A percentile compares a stretch with the other conserved stretches of the same genome.
phyloP scores from a whole-genome alignment of 805 yeast genomes.

The Candida railenensis region DNA sequence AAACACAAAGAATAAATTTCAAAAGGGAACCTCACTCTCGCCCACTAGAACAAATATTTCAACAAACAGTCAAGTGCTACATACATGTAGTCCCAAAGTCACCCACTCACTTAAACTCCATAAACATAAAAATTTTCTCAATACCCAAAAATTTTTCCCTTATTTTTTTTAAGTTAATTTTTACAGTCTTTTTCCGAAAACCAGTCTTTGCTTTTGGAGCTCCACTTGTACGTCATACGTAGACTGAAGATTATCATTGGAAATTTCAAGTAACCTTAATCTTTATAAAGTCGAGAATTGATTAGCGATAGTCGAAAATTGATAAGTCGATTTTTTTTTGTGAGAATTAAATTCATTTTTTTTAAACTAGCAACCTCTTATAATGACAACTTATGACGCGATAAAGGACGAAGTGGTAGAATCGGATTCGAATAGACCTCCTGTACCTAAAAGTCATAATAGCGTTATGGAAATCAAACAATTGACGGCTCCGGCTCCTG shows the following conservation, averaged over 20 bases:
- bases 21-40: neutral
- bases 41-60: neutral
- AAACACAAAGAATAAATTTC: neutral
- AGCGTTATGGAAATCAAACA: neutral
- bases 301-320: no score
- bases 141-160: neutral
- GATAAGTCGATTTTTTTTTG: no score
- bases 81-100: neutral
- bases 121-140: neutral
- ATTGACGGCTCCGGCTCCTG: neutral
- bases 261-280: no score
- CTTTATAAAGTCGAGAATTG: no score
- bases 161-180: neutral
- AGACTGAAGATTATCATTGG: no score
- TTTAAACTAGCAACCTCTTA: no score
- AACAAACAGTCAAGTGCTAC: neutral
- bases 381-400: conserved; percentile 1
- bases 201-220: neutral
- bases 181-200: no score
- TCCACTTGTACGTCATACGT: neutral
- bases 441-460: neutral
- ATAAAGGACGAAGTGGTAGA: neutral
- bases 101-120: neutral
- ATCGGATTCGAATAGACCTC: neutral
- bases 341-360: no score